Evolutionary conservation across 208 protist species (phyloP).

Genomic region (Jaenimonas drosophilae): DNA sequence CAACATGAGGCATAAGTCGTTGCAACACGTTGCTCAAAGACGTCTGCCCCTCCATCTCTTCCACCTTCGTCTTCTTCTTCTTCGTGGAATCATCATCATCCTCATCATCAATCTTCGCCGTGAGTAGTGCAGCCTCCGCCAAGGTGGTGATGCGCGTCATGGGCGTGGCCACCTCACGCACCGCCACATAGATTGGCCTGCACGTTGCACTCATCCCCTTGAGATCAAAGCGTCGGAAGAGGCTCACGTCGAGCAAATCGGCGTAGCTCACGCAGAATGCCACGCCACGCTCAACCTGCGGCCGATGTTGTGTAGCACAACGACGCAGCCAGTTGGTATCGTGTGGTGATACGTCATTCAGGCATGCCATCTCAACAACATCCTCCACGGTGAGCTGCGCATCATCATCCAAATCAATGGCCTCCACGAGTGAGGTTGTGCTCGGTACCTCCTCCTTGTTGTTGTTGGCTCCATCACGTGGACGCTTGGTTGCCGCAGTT

Average conservation of each 20-base stretch:
- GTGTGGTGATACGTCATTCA: slow-evolving; percentile 58
- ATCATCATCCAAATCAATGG: slow-evolving; percentile 22
- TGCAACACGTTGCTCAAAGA: slow-evolving; percentile 2
- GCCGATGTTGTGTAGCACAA: slow-evolving; percentile 26
- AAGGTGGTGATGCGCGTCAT: no score
- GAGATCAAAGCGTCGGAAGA: slow-evolving; percentile 20
- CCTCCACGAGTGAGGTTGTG: background rate
- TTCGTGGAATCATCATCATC: no score
- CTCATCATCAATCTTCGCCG: no score
- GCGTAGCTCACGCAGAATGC: slow-evolving; percentile 72
- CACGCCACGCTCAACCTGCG: slow-evolving; percentile 19
- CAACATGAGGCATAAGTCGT: slow-evolving; percentile 10
- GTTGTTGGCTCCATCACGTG: no score
- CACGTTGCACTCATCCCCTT: slow-evolving; percentile 4
- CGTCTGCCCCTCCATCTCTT: slow-evolving; percentile 7
- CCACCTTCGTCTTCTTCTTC: slow-evolving; percentile 5
- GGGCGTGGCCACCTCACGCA: slow-evolving; percentile 16
- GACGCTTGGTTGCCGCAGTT: background rate
- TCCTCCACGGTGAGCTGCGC: slow-evolving; percentile 59
- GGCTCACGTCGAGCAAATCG: slow-evolving; percentile 38
- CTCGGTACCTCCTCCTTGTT: slow-evolving; percentile 8
- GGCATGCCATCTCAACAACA: slow-evolving; percentile 61
- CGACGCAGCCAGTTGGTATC: slow-evolving; percentile 67
- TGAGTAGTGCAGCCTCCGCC: no score
- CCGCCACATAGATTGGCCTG: slow-evolving; percentile 16